Evolutionary conservation across 1,284 basidiomycete species (phyloP), one percentile per base, ranked within the genome.

Genomic region (Anthracocystis panici-leucophaei): DNA sequence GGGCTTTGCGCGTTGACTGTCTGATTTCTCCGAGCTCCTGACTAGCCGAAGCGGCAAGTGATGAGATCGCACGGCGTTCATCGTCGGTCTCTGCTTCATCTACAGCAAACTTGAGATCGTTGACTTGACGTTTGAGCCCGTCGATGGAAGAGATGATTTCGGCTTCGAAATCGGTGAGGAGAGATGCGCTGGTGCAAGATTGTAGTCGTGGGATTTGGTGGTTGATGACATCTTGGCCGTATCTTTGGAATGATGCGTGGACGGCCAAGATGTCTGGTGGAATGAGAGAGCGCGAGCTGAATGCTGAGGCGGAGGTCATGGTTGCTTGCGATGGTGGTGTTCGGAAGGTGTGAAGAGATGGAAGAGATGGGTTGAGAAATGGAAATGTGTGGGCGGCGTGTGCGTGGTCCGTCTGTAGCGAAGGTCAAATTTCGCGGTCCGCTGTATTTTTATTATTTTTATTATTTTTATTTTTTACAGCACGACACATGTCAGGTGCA

Each of bases 71-170:
- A 5, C 50, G 50, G 11, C 75, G 73, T 38, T 80, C 71, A 1
- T 55, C 58, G 1, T 54, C 41, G 0, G 71, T 49, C 12, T 77
- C 77, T 9, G 75, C 69, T 40, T 82, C 81, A 46, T 81, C 79
- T 5, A 75, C 55, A 21, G 70, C 74, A 44, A 78, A 65, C 10
- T 62, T 64, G 41, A 82, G 66, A 27, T 79, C 60, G 33, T 50
- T 60, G 21, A 75, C 65, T 40, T 79, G 67, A 5, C 68, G 65
- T 42, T 69, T 68, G 49, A 81, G 63, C 3, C 62, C 61, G 12
- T 73, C 73, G 33, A 80, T 56, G 33, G 78, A 79, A 0, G 72
- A 64, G 23, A 70, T 73, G 44, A 78, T 35, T 29, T 80, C 79
- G 27, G 65, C 33, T 46, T 81, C 78, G 48, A 62, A 73, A 49